phyloP scores from a whole-genome alignment of 306 rosid genomes.

The Citrullus amarus region DNA sequence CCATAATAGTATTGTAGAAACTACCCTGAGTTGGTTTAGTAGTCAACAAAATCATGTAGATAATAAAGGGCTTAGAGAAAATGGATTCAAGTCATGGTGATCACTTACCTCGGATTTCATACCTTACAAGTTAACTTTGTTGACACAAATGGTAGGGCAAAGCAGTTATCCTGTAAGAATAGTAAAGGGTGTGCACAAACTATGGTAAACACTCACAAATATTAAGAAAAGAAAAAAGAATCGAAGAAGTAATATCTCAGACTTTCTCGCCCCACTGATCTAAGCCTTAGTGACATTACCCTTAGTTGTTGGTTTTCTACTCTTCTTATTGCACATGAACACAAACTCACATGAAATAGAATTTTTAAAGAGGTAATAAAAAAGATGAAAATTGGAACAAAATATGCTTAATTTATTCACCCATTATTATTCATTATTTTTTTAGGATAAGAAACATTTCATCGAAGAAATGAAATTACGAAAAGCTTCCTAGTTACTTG shows the following conservation, averaged over 20 bases:
- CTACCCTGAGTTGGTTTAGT: not conserved
- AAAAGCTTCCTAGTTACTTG: no score
- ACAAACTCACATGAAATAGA: not conserved
- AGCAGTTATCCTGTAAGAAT: no score
- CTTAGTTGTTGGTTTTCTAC: not conserved
- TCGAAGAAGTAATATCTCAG: no score
- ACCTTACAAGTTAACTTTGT: no score
- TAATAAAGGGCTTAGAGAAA: no score
- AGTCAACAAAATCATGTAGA: not conserved
- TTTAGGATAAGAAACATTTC: not conserved
- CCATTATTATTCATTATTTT: not conserved
- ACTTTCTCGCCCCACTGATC: not conserved
- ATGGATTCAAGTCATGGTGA: no score
- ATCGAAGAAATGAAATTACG: not conserved
- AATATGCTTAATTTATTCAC: not conserved
- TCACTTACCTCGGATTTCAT: no score
- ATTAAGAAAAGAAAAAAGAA: no score
- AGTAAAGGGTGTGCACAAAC: no score
- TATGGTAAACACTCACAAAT: no score
- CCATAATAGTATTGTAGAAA: not conserved
- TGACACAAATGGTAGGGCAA: no score
- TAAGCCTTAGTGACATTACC: not conserved
- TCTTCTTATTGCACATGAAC: not conserved
- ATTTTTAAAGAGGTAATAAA: not conserved
- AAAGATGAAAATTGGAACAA: not conserved